A percentile compares a stretch with the other conserved stretches of the same genome.
Evolutionary conservation across 2,329 filamentous ascomycete genomes (phyloP).

Genomic region (Aspergillus sp.): DNA sequence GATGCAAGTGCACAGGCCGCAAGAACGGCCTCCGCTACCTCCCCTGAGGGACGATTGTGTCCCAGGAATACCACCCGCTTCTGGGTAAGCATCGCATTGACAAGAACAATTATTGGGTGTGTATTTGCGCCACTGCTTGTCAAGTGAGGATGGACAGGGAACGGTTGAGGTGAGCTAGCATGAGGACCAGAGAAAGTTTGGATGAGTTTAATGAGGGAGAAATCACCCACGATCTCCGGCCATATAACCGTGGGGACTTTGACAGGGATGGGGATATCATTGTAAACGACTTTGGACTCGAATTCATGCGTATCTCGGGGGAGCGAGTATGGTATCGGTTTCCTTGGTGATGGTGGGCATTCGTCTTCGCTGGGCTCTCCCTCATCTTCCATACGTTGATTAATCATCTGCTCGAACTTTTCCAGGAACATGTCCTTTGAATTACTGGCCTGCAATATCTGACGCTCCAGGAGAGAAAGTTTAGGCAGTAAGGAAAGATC

Average conservation of each 20-base stretch:
- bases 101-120: slow-evolving; percentile 89
- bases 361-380: slow-evolving; percentile 30
- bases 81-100: slow-evolving; percentile 91
- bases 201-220: slow-evolving; percentile 94
- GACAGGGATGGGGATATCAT: slow-evolving; percentile 92
- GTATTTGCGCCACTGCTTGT: slow-evolving; percentile 87
- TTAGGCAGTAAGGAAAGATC: slow-evolving; percentile 89
- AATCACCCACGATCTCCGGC: slow-evolving; percentile 95
- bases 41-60: slow-evolving; percentile 89
- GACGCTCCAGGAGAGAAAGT: slow-evolving; percentile 75
- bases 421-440: slow-evolving; percentile 96
- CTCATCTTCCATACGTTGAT: slow-evolving; percentile 70
- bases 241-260: slow-evolving; percentile 92
- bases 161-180: slow-evolving; percentile 75
- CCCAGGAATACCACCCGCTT: slow-evolving; percentile 95
- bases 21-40: slow-evolving; percentile 95
- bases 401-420: slow-evolving; percentile 93
- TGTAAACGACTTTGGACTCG: slow-evolving; percentile 91
- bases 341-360: slow-evolving; percentile 45
- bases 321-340: slow-evolving; percentile 65
- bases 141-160: slow-evolving; percentile 81
- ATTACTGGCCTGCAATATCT: slow-evolving; percentile 83
- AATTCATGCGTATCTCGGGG: slow-evolving; percentile 97
- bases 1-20: slow-evolving; percentile 93
- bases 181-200: slow-evolving; percentile 87